Evolutionary conservation across 805 yeast species (phyloP), one percentile per base, ranked within the genome.

Genomic region (Sungouiella blattae): DNA sequence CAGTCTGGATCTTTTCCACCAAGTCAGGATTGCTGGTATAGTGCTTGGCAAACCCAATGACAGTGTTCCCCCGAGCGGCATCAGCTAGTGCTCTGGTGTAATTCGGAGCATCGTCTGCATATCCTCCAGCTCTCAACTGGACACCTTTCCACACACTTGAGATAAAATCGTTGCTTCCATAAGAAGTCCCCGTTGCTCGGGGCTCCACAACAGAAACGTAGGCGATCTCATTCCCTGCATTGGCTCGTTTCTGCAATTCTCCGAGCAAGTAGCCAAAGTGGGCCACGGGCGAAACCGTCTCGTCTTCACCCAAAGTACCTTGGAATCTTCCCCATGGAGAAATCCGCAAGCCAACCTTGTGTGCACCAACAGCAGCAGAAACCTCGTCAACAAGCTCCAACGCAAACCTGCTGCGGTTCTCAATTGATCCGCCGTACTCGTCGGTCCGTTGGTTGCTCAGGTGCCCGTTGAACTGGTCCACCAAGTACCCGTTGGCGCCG

Each of bases 401-500:
- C 6, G 69, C 44, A 34, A 80, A 63, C 30, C 78, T 57, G 7
- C 63, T 62, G 43, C 86, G 68, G 55, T 78, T 78, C 48, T 77
- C 83, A 34, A 78, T 62, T 2, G 73, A 59, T 5, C 85, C 85
- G 30, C 86, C 87, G 44, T 78, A 81, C 43, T 70, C 64, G 49
- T 81, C 87, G 1, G 73, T 71, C 50, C 87, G 68, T 38, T 61
- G 52, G 56, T 81, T 79, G 18, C 72, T 56, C 28, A 51, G 44
- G 1, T 60, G 56, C 23, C 74, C 67, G 35, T 75, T 46, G 45
- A 81, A 78, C 46, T 69, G 65, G 47, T 67, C 62, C 24, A 73
- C 41, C 32, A 80, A 54, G 47, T 75, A 78, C 2, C 87, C 86
- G 52, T 79, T 78, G 15, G 87, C 87, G 25, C 65, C 65, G 53